phyloP scores from a whole-genome alignment of 768 basidiomycete species.

The Suillus clintonianus region DNA sequence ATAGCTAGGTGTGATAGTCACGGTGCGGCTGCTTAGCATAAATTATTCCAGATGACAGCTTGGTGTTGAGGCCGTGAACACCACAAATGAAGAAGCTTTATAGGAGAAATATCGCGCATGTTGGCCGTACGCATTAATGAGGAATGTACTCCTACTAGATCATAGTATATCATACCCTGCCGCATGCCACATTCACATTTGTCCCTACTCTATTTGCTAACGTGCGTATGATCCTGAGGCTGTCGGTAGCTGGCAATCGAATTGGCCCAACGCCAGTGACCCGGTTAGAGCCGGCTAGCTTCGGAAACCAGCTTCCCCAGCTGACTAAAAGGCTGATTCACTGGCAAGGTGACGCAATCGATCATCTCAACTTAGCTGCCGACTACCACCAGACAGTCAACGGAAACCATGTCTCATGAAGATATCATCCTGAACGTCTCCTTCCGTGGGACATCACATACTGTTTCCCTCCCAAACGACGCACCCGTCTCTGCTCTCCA shows the following conservation, averaged over 20 bases:
- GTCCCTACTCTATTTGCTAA: background rate
- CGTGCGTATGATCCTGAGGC: background rate
- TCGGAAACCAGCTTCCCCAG: no score
- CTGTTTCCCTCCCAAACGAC: conserved; percentile 50
- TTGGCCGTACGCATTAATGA: background rate
- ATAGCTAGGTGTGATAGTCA: background rate
- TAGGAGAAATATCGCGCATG: background rate
- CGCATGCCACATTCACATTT: background rate
- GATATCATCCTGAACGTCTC: conserved; percentile 31
- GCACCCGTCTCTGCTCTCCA: conserved; percentile 55
- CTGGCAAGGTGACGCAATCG: no score
- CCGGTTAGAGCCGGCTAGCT: no score
- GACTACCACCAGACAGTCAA: background rate
- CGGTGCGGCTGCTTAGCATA: background rate
- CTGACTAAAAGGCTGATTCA: no score
- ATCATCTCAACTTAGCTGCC: no score
- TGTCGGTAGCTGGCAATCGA: no score
- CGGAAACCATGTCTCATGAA: background rate
- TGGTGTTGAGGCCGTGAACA: background rate
- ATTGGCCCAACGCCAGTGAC: no score
- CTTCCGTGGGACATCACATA: conserved; percentile 51
- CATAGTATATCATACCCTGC: background rate
- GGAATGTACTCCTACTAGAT: background rate
- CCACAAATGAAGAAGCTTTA: background rate
- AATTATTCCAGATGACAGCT: background rate